phyloP scores from a whole-genome alignment of 192 early-diverging fungal species.

The Coemansia sp. region DNA sequence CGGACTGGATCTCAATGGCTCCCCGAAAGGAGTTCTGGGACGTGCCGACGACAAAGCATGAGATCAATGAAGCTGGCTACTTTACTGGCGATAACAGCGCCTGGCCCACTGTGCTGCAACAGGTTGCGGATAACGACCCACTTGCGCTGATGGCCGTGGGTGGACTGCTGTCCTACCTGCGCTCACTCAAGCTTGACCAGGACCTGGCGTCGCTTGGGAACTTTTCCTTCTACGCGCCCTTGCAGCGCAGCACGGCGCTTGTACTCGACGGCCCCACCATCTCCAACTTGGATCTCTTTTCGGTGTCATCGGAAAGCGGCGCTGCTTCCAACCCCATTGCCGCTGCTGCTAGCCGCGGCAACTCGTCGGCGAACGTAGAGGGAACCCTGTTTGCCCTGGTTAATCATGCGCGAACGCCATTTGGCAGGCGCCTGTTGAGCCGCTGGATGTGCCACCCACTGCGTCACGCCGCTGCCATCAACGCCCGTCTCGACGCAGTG shows the following conservation, averaged over 20 bases:
- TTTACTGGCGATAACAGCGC: constrained; percentile 32
- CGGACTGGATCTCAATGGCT: constrained; percentile 53
- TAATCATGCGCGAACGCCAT: constrained; percentile 83
- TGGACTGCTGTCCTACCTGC: constrained; percentile 85
- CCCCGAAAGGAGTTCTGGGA: constrained; percentile 59
- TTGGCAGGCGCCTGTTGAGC: constrained; percentile 80
- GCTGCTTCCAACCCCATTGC: neutral
- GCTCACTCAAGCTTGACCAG: constrained; percentile 84
- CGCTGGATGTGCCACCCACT: constrained; percentile 92
- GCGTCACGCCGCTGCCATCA: constrained; percentile 66
- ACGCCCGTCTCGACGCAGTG: constrained; percentile 83
- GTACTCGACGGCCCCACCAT: constrained; percentile 94
- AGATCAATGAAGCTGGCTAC: constrained; percentile 37
- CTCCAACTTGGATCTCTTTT: constrained; percentile 89
- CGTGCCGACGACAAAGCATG: constrained; percentile 29
- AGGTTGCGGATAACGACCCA: constrained; percentile 36
- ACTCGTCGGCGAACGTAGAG: constrained; percentile 29
- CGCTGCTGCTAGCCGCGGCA: neutral
- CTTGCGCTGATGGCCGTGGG: constrained; percentile 63
- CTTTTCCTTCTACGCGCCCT: constrained; percentile 82
- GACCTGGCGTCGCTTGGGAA: constrained; percentile 85
- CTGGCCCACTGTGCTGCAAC: constrained; percentile 57
- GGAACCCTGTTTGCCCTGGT: constrained; percentile 88
- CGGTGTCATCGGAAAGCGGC: constrained; percentile 73
- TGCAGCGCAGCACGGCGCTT: constrained; percentile 71